Base-by-base conservation (phyloP, 345 rosid genomes). In the Cardamine resedifolia region DNA sequence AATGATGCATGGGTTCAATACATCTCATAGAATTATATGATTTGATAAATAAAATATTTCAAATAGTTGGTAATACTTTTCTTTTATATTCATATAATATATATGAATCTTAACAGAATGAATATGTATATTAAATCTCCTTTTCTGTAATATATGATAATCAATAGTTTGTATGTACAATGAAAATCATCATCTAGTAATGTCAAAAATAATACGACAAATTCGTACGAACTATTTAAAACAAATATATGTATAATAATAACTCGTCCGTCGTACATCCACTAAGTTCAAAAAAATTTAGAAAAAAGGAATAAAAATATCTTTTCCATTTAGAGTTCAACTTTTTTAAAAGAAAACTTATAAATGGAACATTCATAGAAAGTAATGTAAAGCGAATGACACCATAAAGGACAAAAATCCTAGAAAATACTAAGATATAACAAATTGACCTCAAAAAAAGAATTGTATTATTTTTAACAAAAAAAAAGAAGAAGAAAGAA, bases 361-460 rank as follows among this genome's bases (percentile, higher is more conserved):
- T 20, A n/a, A 20, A 62, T 15, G 58, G 70, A 69, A 69, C 65
- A 31, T 75, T 68, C 74, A n/a, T 28, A 63, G 64, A 61, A 75
- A 75, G 64, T 43, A 45, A 34, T 62, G 41, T 75, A 68, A 38
- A 70, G 21, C 61, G 61, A 70, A 36, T 64, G 62, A 62, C 18
- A 53, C 18, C 39, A 53, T 14, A 69, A 45, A 56, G 24, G 9
- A 51, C 23, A 62, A 34, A 67, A n/a, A 7, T 21, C 23, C 10
- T 49, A 58, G 1, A 50, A n/a, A 69, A n/a, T n/a, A 61, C 31
- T 12, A 48, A 20, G 47, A 34, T 50, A 39, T 51, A 30, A 36
- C 4, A 50, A 53, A 14, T 1, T 18, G 21, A 52, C 24, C 21
- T n/a, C 9, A 38, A 51, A 15, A 66, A 5, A 36, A 14, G 1